These are phyloP conservation scores for Chrysoporthe cubensis DNA, from an alignment of 2,329 filamentous ascomycete species.

Conservation along the genomic window DNA sequence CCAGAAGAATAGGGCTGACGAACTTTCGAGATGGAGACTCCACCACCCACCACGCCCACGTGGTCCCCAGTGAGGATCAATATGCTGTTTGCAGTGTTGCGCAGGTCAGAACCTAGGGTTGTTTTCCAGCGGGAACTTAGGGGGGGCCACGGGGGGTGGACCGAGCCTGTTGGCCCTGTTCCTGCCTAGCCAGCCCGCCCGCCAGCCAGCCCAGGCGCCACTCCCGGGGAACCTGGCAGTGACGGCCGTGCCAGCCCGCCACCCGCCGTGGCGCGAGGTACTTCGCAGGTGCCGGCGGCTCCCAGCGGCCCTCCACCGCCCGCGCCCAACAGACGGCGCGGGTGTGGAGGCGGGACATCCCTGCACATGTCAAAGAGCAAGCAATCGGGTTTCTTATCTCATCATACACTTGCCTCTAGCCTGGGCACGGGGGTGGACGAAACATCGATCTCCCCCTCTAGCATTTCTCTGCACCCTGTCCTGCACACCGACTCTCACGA, in stretches of 20 bases:
- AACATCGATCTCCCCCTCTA: conserved; percentile 21
- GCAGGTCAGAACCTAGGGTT: not conserved
- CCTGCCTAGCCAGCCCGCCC: not conserved
- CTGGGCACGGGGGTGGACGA: conserved; percentile 10
- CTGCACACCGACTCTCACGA: conserved; percentile 26
- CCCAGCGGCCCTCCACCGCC: conserved; percentile 3
- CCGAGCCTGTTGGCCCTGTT: not conserved
- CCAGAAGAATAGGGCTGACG: conserved; percentile 5
- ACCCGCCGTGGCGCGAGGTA: not conserved
- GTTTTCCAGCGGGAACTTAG: not conserved
- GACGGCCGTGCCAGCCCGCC: not conserved
- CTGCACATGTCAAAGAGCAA: conserved; percentile 17
- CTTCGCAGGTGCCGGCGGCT: conserved; percentile 1
- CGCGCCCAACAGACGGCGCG: not conserved
- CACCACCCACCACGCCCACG: conserved; percentile 2
- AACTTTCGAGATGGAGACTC: conserved; percentile 4
- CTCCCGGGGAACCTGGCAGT: not conserved
- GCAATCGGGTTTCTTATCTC: conserved; percentile 14
- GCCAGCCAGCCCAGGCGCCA: not conserved
- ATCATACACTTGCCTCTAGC: conserved; percentile 11
- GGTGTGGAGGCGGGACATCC: conserved; percentile 13
- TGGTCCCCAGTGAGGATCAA: not conserved
- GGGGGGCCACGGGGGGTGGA: not conserved
- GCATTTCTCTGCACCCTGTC: conserved; percentile 19
- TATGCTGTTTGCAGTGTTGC: not conserved